These are phyloP conservation scores for Rhinocladiella mackenziei DNA, from an alignment of 2,329 filamentous ascomycete species.

Conservation along the genomic window DNA sequence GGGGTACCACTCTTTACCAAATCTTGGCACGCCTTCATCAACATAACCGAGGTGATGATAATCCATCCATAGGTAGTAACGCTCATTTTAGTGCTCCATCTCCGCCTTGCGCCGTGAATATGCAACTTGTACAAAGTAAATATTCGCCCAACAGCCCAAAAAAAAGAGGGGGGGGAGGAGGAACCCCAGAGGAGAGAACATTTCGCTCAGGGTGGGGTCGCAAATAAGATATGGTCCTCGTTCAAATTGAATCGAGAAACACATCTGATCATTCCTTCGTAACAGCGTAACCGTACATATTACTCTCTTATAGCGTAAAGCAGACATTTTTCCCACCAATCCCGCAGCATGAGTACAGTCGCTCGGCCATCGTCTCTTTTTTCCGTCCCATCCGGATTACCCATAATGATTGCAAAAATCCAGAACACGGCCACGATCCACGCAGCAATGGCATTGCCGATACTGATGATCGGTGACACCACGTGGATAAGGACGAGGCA, in stretches of 20 bases:
- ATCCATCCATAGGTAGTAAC: no score
- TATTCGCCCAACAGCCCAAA: no score
- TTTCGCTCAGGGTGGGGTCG: no score
- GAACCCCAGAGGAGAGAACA: no score
- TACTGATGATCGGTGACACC: conserved; percentile 53
- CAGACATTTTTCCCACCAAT: conserved; percentile 60
- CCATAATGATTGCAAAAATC: conserved; percentile 58
- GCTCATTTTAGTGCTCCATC: no score
- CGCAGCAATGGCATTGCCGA: conserved; percentile 53
- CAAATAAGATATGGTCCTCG: conserved; percentile 8
- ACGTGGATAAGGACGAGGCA: conserved; percentile 52
- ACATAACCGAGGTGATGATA: no score
- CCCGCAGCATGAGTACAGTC: conserved; percentile 55
- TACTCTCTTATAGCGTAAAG: conserved; percentile 35
- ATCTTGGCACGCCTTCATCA: no score
- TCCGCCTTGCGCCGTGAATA: no score
- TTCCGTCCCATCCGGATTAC: conserved; percentile 58
- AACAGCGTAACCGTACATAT: conserved; percentile 7
- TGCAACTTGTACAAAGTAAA: no score
- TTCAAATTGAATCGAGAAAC: no score
- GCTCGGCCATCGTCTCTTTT: conserved; percentile 59
- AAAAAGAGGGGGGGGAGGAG: no score
- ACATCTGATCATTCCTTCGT: conserved; percentile 15
- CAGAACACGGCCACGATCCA: conserved; percentile 61
- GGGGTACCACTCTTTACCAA: no score